Percentiles rank a stretch among this genome's conserved stretches.
Evolutionary conservation across 805 yeast species (phyloP).

Genomic region (Teunomyces panamensis): DNA sequence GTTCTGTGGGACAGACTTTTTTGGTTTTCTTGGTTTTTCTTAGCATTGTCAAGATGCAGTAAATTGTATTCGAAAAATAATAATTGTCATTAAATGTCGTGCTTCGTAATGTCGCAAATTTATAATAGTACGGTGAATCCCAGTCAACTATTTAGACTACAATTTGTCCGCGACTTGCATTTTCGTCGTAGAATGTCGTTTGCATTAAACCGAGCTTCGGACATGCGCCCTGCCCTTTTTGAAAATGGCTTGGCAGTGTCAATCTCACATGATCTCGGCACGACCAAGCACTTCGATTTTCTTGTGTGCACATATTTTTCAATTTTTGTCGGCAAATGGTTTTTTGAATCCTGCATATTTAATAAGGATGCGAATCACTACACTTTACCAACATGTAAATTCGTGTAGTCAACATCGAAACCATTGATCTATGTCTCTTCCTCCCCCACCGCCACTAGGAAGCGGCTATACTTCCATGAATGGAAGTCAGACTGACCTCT

Average conservation of each 20-base stretch:
- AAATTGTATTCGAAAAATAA: neutral
- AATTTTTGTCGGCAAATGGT: neutral
- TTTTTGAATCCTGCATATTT: neutral
- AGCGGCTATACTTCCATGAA: slow-evolving; percentile 2
- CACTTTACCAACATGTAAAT: neutral
- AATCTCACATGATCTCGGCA: neutral
- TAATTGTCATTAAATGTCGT: neutral
- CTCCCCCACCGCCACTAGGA: slow-evolving; percentile 6
- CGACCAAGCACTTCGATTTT: neutral
- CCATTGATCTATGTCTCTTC: slow-evolving; percentile 8
- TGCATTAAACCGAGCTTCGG: neutral
- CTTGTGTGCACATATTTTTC: neutral
- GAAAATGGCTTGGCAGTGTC: neutral
- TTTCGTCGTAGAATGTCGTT: neutral
- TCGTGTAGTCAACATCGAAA: neutral
- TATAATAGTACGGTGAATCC: too few species aligned
- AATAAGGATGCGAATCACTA: neutral
- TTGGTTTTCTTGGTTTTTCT: slow-evolving; percentile 5
- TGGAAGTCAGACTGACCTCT: slow-evolving; percentile 6
- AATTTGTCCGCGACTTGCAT: neutral
- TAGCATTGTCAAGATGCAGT: neutral
- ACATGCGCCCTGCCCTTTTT: neutral
- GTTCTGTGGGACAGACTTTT: neutral
- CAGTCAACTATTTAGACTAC: neutral
- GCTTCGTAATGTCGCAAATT: neutral